Conservation (phyloP, 139 green algal genomes). For the Chlamydomonas asymmetrica region DNA sequence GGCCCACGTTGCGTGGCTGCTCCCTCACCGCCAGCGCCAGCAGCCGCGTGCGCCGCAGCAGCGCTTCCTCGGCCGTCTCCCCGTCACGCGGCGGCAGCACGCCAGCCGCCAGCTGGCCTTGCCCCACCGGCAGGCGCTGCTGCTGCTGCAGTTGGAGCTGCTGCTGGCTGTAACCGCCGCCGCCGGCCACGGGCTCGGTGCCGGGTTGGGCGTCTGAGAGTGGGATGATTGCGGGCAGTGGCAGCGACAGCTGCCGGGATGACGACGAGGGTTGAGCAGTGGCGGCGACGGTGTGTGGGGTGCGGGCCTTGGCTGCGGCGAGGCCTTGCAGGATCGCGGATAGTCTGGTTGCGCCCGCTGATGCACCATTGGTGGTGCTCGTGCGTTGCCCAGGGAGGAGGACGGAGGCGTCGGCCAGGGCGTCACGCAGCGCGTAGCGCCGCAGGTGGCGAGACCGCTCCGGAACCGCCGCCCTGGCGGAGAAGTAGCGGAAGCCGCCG, state of each 20-base stretch:
- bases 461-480: slow-evolving; percentile 24
- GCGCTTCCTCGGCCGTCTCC: slow-evolving; percentile 63
- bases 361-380: too few species aligned
- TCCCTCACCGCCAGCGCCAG: slow-evolving; percentile 75
- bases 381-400: too few species aligned
- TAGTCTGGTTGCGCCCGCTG: too few species aligned
- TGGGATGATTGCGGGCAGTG: slow-evolving; percentile 46
- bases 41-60: slow-evolving; percentile 64
- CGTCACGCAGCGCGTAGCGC: slow-evolving; percentile 26
- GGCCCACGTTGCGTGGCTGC: slow-evolving; percentile 51
- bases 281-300: neutral
- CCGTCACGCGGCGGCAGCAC: slow-evolving; percentile 7
- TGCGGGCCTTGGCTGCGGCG: slow-evolving; percentile 9
- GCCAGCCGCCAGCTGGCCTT: neutral
- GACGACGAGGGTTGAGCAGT: neutral
- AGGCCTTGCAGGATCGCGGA: neutral
- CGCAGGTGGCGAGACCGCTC: slow-evolving; percentile 34
- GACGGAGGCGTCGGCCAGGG: slow-evolving; percentile 2
- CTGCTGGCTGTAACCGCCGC: neutral
- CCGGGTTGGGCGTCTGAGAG: slow-evolving; percentile 8
- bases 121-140: slow-evolving; percentile 3
- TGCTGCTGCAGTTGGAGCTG: neutral
- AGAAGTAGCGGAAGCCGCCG: slow-evolving; percentile 46
- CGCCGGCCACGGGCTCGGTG: neutral
- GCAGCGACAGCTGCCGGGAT: slow-evolving; percentile 13